A percentile compares a stretch with the other conserved stretches of the same genome.
These are phyloP conservation scores for Hortaea werneckii DNA, from an alignment of 2,329 filamentous ascomycete species.

Conservation along the genomic window DNA sequence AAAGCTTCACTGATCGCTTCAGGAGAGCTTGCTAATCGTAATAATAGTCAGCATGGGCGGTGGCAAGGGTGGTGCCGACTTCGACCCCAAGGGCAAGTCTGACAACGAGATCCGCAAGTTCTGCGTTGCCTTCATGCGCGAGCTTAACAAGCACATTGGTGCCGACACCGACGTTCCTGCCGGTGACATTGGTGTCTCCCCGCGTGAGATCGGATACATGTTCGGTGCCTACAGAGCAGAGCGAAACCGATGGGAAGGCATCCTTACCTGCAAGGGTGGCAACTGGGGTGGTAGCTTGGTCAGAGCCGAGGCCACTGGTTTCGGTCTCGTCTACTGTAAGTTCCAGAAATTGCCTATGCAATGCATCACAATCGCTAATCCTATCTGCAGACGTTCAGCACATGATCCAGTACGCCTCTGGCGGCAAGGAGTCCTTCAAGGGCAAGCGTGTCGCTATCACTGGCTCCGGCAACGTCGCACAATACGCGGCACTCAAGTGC, in stretches of 20 bases:
- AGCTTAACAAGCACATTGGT: conserved; percentile 91
- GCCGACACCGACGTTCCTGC: conserved; percentile 93
- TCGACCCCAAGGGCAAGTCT: conserved; percentile 97
- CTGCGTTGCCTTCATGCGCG: conserved; percentile 91
- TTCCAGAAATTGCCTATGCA: conserved; percentile 6
- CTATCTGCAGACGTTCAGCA: conserved; percentile 59
- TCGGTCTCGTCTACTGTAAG: conserved; percentile 78
- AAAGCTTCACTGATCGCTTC: too few species aligned
- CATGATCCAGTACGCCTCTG: conserved; percentile 80
- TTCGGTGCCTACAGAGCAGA: conserved; percentile 88
- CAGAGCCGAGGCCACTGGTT: conserved; percentile 92
- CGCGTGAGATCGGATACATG: conserved; percentile 86
- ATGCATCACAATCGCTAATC: too few species aligned
- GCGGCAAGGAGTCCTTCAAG: conserved; percentile 69
- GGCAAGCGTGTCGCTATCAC: conserved; percentile 95
- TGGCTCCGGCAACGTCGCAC: conserved; percentile 93
- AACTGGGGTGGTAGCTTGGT: conserved; percentile 90
- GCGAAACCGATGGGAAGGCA: conserved; percentile 87
- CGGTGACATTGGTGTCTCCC: conserved; percentile 89
- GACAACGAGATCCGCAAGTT: conserved; percentile 97
- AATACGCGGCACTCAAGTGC: conserved; percentile 91
- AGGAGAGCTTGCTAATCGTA: background rate
- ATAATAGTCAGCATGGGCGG: conserved; percentile 77
- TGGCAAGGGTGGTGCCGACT: conserved; percentile 95
- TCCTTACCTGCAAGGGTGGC: conserved; percentile 90